Percentiles rank a stretch among this genome's conserved stretches.
These are phyloP conservation scores for Ashbya aceris DNA, from an alignment of 1,139 yeast species.

Conservation along the genomic window DNA sequence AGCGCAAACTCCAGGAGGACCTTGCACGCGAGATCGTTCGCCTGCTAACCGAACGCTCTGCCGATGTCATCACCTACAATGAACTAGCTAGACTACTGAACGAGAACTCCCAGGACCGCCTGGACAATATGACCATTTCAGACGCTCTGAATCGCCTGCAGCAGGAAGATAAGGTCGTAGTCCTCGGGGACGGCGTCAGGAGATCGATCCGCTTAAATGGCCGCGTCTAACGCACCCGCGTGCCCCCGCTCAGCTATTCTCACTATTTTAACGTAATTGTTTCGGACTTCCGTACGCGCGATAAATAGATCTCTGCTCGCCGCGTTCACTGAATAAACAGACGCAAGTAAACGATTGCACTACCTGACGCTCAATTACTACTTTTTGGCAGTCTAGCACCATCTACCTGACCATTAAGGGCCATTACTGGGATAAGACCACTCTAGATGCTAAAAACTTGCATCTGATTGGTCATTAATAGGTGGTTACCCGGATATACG, in stretches of 20 bases:
- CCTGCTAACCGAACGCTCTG: slow-evolving; percentile 33
- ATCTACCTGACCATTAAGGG: too few species aligned
- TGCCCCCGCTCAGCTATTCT: too few species aligned
- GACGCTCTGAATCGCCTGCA: slow-evolving; percentile 61
- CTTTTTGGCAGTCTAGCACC: too few species aligned
- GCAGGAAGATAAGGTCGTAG: slow-evolving; percentile 65
- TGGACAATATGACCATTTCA: slow-evolving; percentile 62
- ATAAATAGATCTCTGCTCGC: neutral
- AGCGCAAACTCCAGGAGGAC: slow-evolving; percentile 71
- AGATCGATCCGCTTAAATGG: slow-evolving; percentile 46
- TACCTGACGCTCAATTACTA: too few species aligned
- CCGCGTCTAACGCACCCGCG: slow-evolving; percentile 15
- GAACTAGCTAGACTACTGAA: slow-evolving; percentile 56
- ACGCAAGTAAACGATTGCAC: too few species aligned
- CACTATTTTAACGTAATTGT: too few species aligned
- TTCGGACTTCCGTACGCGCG: neutral
- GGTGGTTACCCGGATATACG: neutral
- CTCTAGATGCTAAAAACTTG: neutral
- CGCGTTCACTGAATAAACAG: neutral
- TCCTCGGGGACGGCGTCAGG: slow-evolving; percentile 66
- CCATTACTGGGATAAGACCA: too few species aligned
- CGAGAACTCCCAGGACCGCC: slow-evolving; percentile 57
- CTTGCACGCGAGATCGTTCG: slow-evolving; percentile 51
- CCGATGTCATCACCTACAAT: slow-evolving; percentile 43
- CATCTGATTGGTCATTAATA: neutral